phyloP scores from a whole-genome alignment of 108 stramenopile genomes.

The Thalassiosira profunda region DNA sequence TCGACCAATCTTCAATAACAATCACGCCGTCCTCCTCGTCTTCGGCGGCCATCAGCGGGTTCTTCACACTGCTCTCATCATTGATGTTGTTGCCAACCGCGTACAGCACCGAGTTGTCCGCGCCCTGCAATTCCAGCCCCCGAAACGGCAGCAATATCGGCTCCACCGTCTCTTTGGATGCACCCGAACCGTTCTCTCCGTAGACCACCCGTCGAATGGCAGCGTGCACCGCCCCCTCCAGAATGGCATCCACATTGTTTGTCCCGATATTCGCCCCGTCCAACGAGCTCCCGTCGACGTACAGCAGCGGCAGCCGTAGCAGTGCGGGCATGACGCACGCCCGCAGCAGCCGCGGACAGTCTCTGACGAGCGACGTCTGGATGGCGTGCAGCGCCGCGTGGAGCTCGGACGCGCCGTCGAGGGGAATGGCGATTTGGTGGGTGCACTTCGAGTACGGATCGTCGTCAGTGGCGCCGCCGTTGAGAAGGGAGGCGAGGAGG shows the following conservation, averaged over 20 bases:
- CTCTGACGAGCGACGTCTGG: conserved; percentile 79
- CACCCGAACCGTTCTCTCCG: not conserved
- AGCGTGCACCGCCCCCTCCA: conserved; percentile 49
- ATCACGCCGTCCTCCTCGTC: conserved; percentile 35
- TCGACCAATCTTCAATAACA: conserved; percentile 33
- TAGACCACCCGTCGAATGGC: conserved; percentile 51
- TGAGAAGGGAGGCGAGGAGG: conserved; percentile 8
- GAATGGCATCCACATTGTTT: conserved; percentile 16
- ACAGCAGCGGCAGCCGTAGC: conserved; percentile 72
- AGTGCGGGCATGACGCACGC: conserved; percentile 72
- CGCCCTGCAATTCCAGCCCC: conserved; percentile 79
- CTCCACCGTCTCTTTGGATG: conserved; percentile 3
- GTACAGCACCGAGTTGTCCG: conserved; percentile 66
- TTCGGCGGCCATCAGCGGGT: conserved; percentile 12
- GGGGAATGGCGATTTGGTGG: conserved; percentile 84
- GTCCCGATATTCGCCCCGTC: conserved; percentile 24
- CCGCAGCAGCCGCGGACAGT: conserved; percentile 78
- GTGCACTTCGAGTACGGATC: conserved; percentile 49
- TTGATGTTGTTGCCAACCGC: conserved; percentile 46
- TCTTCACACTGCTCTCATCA: conserved; percentile 13
- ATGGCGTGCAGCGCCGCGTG: conserved; percentile 74
- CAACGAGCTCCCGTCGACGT: conserved; percentile 46
- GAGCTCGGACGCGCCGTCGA: conserved; percentile 72
- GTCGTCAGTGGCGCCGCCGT: conserved; percentile 10
- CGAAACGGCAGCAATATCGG: conserved; percentile 76